Base-by-base conservation (phyloP, 2,329 filamentous ascomycete genomes). In the Fusarium musae region DNA sequence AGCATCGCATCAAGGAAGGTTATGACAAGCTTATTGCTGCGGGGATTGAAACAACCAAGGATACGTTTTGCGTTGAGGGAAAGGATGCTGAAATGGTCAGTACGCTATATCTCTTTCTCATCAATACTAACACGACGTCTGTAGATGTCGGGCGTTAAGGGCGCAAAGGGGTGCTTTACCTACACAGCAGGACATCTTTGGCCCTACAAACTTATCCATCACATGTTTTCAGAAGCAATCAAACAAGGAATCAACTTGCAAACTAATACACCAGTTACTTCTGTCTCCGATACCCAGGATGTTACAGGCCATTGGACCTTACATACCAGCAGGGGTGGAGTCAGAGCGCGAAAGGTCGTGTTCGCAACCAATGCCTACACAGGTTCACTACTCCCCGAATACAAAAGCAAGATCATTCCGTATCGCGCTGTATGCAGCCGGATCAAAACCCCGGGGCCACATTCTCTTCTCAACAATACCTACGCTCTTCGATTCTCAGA, bases 91-190 rank as follows among this genome's bases (percentile, higher is more conserved):
- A 37, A 21, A 19, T 28, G 17, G 49, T 52, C 5, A 7, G 32
- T 6, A 6, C 7, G 2, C 5, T 11, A 0, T 21, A 19, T 15
- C 9, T 26, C 6, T 11, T 2, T 4, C 2, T 52, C 4, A 1
- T 4, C 2, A 15, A 26, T 21, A 2, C 49, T 52, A 9, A 52
- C 23, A 2, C 4, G 2, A 16, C 11, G 2, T 3, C 9, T 52
- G 2, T 4, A 37, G 49, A 28, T 53, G 23, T 53, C 49, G 15
- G 49, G 49, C 3, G 32, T 53, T 0, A 53, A 37, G n/a, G 49
- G 49, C 5, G 49, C 49, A 9, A 53, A 53, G 6, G 49, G 49
- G 0, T 53, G 49, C 9, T 53, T 53, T 6, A 53, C 49, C 0
- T 53, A 53, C 17, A 53, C 49, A 2, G 23, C 49, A 21, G 49